A percentile compares a stretch with the other conserved stretches of the same genome.
phyloP scores from a whole-genome alignment of 169 alveolate species.

The Plasmodium fragile region DNA sequence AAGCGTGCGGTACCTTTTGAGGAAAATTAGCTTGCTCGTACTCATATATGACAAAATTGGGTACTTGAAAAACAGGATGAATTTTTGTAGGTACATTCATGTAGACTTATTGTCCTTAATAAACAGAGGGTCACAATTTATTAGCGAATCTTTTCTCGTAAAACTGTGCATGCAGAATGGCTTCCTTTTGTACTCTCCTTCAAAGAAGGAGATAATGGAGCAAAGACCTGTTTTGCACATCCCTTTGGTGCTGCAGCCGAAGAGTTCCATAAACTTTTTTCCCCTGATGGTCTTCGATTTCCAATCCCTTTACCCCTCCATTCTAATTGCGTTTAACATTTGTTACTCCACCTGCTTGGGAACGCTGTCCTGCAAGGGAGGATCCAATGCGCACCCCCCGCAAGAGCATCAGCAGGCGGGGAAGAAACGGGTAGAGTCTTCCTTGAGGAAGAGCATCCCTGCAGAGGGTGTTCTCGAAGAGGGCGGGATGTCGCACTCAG shows the following conservation, averaged over 20 bases:
- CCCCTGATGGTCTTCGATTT: constrained; percentile 97
- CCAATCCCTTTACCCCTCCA: constrained; percentile 96
- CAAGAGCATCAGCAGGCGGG: not conserved
- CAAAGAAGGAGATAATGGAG: constrained; percentile 83
- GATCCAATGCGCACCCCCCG: not conserved
- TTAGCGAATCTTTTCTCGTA: constrained; percentile 77
- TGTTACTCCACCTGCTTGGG: constrained; percentile 93
- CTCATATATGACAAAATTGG: constrained; percentile 77
- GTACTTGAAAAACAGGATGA: constrained; percentile 71
- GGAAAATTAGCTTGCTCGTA: constrained; percentile 35
- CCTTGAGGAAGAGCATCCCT: not conserved
- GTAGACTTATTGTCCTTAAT: constrained; percentile 78
- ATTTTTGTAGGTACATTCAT: constrained; percentile 72
- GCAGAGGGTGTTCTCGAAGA: not conserved
- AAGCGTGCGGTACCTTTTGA: constrained; percentile 49
- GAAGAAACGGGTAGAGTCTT: not conserved
- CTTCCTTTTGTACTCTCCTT: constrained; percentile 77
- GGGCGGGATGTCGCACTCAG: too few relatives aligned
- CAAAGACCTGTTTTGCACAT: constrained; percentile 87
- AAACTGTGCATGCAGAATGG: constrained; percentile 60
- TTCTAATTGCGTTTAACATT: constrained; percentile 96
- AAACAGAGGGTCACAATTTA: constrained; percentile 79
- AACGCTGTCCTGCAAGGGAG: constrained; percentile 69
- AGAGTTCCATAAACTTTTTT: constrained; percentile 91
- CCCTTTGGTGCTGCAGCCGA: constrained; percentile 95